These are phyloP conservation scores for Drosera spatulata DNA, from an alignment of 179 eudicot genomes.

Conservation along the genomic window DNA sequence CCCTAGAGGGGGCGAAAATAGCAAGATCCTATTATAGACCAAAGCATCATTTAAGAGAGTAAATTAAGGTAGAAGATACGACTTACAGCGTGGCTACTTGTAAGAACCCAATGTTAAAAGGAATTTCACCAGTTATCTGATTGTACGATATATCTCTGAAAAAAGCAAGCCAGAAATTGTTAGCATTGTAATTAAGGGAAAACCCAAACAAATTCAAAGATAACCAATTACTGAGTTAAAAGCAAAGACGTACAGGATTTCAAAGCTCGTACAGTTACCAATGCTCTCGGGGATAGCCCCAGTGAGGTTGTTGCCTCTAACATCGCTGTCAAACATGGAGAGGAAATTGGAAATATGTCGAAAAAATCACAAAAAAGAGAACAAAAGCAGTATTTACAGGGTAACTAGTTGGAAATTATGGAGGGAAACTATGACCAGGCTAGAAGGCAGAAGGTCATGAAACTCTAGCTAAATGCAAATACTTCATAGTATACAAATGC, in stretches of 20 bases:
- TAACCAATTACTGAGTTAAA: not conserved
- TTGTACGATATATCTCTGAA: conserved; percentile 61
- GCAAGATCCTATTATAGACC: not conserved
- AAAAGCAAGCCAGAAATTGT: not conserved
- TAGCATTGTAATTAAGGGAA: no score
- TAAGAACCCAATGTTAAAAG: conserved; percentile 56
- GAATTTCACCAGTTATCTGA: conserved; percentile 53
- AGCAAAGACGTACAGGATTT: conserved; percentile 38
- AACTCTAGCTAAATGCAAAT: no score
- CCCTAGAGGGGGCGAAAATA: no score
- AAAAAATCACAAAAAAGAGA: no score
- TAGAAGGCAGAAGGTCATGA: no score
- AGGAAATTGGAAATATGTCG: no score
- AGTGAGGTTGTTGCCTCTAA: conserved; percentile 42
- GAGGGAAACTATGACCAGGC: no score
- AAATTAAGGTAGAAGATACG: not conserved
- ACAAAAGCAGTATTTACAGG: no score
- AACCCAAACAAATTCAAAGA: not conserved
- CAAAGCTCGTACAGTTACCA: conserved; percentile 68
- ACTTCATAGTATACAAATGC: no score
- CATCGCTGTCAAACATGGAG: conserved; percentile 24
- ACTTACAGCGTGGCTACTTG: conserved; percentile 68
- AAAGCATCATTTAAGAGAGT: not conserved
- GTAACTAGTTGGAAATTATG: no score
- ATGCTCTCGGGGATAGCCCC: conserved; percentile 55